Base-by-base conservation (phyloP, 2,329 filamentous ascomycete species). In the Aspergillus sp. region DNA sequence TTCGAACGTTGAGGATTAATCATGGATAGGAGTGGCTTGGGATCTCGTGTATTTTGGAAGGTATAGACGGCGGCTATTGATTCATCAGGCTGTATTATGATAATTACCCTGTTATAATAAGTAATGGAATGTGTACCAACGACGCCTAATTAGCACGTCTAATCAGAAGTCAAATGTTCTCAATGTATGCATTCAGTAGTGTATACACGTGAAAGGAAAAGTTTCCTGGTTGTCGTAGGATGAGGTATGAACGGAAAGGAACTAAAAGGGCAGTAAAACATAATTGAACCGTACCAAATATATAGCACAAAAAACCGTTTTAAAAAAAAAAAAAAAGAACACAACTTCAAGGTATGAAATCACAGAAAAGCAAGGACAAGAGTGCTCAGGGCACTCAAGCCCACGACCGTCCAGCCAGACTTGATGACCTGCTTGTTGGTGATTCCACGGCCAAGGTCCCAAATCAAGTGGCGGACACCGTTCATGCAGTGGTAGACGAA, bases 401-500 rank as follows among this genome's bases (percentile, higher is more conserved):
- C 83, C 47, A 86, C 68, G 27, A 80, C 80, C 37, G 74, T 64
- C 81, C 83, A 87, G 13, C 84, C 84, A 1, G 80, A 83, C 68
- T 73, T 74, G 57, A 81, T 79, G 51, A 88, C 83, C 61, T 78
- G 72, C 68, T 78, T 72, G 64, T 87, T 87, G 60, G 72, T 77
- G 52, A 88, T 77, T 44, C 76, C 73, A 58, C 73, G 72, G 45
- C 81, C 83, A 35, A 78, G 68, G 74, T 88, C 85, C 85, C 85
- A 88, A 13, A 75, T 62, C 74, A 88, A 74, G 78, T 88, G 84
- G 63, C 85, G 79, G 17, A 88, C 32, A n/a, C 84, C 85, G 63
- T 86, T 87, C 60, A 84, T 73, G 52, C 64, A 69, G 68, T 88
- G 85, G 69, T 79, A 88, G 44, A 81, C 81, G 66, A 88, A 86